Conservation (phyloP, 352 stramenopile genomes). For the Hyaloperonospora brassicae region DNA sequence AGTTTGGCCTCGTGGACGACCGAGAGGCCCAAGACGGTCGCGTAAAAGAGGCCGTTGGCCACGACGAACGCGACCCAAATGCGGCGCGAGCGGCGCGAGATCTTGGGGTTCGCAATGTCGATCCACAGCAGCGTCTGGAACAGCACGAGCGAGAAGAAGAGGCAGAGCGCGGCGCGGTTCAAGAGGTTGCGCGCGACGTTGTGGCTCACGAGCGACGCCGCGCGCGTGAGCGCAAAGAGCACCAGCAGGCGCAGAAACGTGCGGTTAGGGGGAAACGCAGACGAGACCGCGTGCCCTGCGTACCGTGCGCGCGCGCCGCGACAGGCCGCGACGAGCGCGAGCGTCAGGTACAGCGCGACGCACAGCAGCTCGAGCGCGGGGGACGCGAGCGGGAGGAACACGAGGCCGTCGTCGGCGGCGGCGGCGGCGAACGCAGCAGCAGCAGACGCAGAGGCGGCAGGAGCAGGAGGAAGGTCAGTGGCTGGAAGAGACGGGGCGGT, state of each 20-base stretch:
- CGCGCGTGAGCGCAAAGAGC: constrained; percentile 50
- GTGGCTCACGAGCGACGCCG: constrained; percentile 42
- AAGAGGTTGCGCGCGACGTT: constrained; percentile 41
- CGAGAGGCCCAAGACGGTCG: constrained; percentile 49
- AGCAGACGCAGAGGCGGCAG: too few species aligned
- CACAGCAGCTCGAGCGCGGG: constrained; percentile 43
- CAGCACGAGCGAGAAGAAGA: constrained; percentile 83
- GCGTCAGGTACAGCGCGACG: constrained; percentile 46
- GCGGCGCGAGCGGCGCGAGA: constrained; percentile 57
- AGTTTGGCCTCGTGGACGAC: constrained; percentile 35
- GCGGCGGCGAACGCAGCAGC: neutral
- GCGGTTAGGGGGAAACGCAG: constrained; percentile 31
- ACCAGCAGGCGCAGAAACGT: constrained; percentile 71
- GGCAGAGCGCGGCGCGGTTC: constrained; percentile 62
- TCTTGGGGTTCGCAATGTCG: constrained; percentile 78
- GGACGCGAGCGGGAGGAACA: constrained; percentile 53
- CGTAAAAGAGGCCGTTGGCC: constrained; percentile 72
- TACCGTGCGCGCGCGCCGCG: constrained; percentile 35
- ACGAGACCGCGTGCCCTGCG: neutral
- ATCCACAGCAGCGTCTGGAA: constrained; percentile 85
- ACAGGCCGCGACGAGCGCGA: constrained; percentile 46
- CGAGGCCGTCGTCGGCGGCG: constrained; percentile 30
- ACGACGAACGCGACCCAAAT: constrained; percentile 71
- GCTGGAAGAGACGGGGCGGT: neutral
- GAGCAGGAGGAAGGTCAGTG: neutral